A percentile compares a stretch with the other conserved stretches of the same genome.
These are phyloP conservation scores for Macrophomina pseudophaseolina DNA, from an alignment of 2,329 filamentous ascomycete species.

Conservation along the genomic window DNA sequence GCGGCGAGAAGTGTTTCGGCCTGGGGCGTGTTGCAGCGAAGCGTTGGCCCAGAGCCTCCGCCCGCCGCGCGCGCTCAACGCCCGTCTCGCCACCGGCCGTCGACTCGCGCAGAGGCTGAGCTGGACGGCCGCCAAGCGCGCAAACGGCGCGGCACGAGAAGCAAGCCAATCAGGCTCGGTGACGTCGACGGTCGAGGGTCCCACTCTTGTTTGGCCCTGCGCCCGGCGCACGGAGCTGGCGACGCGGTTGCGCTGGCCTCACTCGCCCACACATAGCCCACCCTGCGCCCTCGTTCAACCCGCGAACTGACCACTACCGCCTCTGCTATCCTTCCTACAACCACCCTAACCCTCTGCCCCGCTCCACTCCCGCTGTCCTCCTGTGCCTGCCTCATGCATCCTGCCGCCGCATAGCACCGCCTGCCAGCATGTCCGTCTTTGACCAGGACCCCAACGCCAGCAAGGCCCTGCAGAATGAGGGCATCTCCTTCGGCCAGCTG, in stretches of 20 bases:
- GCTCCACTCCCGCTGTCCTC: neutral
- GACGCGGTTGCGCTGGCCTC: constrained; percentile 6
- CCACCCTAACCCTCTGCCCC: neutral
- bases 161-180: neutral
- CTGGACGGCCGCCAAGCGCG: neutral
- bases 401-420: neutral
- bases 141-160: neutral
- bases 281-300: neutral
- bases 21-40: neutral
- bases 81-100: neutral
- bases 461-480: constrained; percentile 10
- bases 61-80: neutral
- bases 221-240: neutral
- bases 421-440: constrained; percentile 2
- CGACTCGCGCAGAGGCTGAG: neutral
- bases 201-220: constrained; percentile 16
- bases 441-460: constrained; percentile 4
- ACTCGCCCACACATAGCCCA: neutral
- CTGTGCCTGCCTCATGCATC: constrained; percentile 7
- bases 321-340: neutral
- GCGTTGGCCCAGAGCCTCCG: neutral
- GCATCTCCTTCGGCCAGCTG: constrained; percentile 25
- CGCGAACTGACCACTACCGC: neutral
- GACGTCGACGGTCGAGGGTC: constrained; percentile 17
- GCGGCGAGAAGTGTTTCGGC: constrained; percentile 6